These are phyloP conservation scores for Vaccinium darrowii DNA, from an alignment of 148 eudicot genomes.

Conservation along the genomic window DNA sequence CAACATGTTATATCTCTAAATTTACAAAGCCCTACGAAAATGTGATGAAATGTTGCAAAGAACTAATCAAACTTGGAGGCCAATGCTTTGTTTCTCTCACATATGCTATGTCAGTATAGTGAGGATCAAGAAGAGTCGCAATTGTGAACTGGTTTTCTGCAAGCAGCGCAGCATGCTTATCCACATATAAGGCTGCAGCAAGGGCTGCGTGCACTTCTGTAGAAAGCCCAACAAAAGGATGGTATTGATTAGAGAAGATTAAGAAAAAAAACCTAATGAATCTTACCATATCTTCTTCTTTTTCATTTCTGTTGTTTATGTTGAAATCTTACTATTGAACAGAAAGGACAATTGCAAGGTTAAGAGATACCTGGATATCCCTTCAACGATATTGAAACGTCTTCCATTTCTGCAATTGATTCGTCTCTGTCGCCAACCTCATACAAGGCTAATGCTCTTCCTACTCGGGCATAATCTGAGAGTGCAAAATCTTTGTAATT, in stretches of 20 bases:
- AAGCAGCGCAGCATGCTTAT: conserved; percentile 34
- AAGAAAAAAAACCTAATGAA: not conserved
- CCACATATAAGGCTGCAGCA: conserved; percentile 36
- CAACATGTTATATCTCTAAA: not conserved
- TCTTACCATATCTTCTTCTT: not conserved
- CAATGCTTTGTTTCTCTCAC: conserved; percentile 38
- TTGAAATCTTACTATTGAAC: not conserved
- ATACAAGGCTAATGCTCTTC: conserved; percentile 39
- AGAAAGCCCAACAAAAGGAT: conserved; percentile 9
- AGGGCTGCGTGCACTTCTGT: conserved; percentile 42
- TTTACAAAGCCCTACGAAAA: conserved; percentile 23
- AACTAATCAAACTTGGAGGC: conserved; percentile 39
- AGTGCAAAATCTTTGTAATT: conserved; percentile 40
- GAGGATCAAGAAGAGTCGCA: conserved; percentile 41
- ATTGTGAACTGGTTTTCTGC: conserved; percentile 40
- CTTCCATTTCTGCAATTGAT: conserved; percentile 41
- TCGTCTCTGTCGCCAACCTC: conserved; percentile 37
- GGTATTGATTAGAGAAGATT: not conserved
- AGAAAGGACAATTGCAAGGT: not conserved
- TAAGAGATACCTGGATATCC: conserved; percentile 33
- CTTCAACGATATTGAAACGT: conserved; percentile 39
- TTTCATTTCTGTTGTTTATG: not conserved
- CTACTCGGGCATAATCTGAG: conserved; percentile 43
- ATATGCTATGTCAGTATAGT: conserved; percentile 31
- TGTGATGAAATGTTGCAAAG: conserved; percentile 33